Evolutionary conservation across 345 rosid genomes (phyloP).

Genomic region (Sisymbrium irio): DNA sequence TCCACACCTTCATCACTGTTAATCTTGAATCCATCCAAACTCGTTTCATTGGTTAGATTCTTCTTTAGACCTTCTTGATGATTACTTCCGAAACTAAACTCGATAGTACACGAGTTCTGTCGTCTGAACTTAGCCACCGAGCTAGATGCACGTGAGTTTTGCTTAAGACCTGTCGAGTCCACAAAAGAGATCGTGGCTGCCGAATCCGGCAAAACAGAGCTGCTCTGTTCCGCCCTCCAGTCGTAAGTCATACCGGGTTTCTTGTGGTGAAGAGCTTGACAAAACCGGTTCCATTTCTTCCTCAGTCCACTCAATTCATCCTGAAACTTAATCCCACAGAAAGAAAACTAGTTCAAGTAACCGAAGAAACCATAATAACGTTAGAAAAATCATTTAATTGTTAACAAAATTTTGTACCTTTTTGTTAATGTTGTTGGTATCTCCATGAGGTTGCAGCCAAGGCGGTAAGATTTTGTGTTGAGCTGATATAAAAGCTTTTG

Average conservation of each 20-base stretch:
- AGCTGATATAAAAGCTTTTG: conserved; percentile 47
- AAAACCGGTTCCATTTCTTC: conserved; percentile 72
- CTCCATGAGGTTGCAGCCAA: conserved; percentile 61
- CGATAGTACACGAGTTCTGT: conserved; percentile 66
- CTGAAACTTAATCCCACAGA: conserved; percentile 40
- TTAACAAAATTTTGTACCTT: conserved; percentile 42
- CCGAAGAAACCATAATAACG: background rate
- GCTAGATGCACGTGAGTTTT: conserved; percentile 24
- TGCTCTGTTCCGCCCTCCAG: conserved; percentile 35
- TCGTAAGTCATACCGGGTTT: background rate
- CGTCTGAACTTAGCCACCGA: conserved; percentile 64
- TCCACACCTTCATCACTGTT: conserved; percentile 51
- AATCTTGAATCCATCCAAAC: conserved; percentile 62
- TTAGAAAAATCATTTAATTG: background rate
- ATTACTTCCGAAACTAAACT: conserved; percentile 50
- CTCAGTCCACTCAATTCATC: conserved; percentile 52
- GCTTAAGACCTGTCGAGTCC: conserved; percentile 44
- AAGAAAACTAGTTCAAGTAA: background rate
- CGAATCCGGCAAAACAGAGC: conserved; percentile 34
- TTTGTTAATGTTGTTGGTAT: conserved; percentile 36
- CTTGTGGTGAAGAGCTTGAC: conserved; percentile 54
- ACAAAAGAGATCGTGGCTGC: conserved; percentile 46
- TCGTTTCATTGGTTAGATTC: conserved; percentile 41
- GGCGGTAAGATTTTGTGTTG: conserved; percentile 56
- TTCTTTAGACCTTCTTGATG: conserved; percentile 26